phyloP scores from a whole-genome alignment of 2,329 filamentous ascomycete species.

The Colletotrichum lupini region DNA sequence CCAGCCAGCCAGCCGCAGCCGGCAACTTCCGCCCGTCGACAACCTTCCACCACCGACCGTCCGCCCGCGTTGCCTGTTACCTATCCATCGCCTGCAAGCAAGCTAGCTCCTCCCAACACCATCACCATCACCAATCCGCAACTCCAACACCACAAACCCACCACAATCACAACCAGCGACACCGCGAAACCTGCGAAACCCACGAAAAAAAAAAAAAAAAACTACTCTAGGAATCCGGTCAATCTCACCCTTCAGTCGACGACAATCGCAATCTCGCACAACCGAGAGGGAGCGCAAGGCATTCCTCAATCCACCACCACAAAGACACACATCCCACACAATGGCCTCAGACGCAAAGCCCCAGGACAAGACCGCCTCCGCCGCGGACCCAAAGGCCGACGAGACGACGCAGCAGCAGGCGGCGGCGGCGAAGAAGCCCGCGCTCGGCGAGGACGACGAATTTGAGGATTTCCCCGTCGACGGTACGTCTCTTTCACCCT shows the following conservation, averaged over 20 bases:
- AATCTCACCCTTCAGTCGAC: too few species aligned
- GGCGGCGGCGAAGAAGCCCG: constrained; percentile 50
- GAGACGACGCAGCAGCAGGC: constrained; percentile 70
- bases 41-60: constrained; percentile 17
- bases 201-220: too few species aligned
- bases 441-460: constrained; percentile 96
- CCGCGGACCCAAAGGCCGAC: constrained; percentile 55
- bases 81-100: neutral
- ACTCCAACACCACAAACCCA: neutral
- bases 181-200: neutral
- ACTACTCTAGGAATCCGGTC: neutral
- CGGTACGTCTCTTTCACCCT: constrained; percentile 65
- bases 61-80: neutral
- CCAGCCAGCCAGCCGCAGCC: neutral
- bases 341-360: constrained; percentile 45
- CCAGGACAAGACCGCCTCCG: constrained; percentile 41
- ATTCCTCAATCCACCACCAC: neutral
- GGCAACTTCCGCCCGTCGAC: constrained; percentile 33
- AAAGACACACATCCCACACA: constrained; percentile 5
- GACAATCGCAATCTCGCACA: neutral
- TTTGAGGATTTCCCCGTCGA: constrained; percentile 99
- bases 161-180: neutral
- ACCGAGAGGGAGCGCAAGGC: too few species aligned
- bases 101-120: neutral
- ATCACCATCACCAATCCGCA: constrained; percentile 1